Percentiles rank a stretch among this genome's conserved stretches.
Conservation (phyloP, 257 asterid genomes). For the Plantago elongata region DNA sequence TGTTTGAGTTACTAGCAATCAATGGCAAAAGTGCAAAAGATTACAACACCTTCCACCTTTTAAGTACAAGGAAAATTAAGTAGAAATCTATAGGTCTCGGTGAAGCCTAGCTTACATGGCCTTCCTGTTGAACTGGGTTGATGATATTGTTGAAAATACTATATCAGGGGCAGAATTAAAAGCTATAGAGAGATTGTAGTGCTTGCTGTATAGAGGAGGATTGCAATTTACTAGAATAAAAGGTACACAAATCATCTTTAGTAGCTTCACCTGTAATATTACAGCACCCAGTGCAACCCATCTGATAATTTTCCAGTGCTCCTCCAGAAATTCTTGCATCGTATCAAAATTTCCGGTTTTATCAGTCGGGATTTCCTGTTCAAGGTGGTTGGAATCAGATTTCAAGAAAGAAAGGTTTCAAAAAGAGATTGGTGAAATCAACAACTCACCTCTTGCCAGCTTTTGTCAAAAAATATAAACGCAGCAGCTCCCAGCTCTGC, state of each 20-base stretch:
- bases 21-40: constrained; percentile 5
- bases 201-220: background rate
- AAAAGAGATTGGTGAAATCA: constrained; percentile 13
- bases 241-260: background rate
- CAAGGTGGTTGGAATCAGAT: constrained; percentile 14
- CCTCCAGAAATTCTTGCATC: constrained; percentile 62
- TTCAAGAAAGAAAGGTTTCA: background rate
- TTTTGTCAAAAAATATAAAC: constrained; percentile 83
- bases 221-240: constrained; percentile 9
- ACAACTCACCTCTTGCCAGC: constrained; percentile 79
- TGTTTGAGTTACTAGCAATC: background rate
- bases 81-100: constrained; percentile 1
- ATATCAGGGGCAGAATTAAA: background rate
- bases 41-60: constrained; percentile 10
- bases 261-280: constrained; percentile 54
- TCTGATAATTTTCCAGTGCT: constrained; percentile 64
- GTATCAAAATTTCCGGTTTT: constrained; percentile 56
- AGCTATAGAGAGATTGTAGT: too few relatives aligned
- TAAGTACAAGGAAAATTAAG: constrained; percentile 3
- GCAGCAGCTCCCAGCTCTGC: constrained; percentile 77
- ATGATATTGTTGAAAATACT: background rate
- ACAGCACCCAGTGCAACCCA: constrained; percentile 87
- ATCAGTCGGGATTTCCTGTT: constrained; percentile 66
- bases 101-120: constrained; percentile 6
- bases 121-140: constrained; percentile 3